Evolutionary conservation across 768 basidiomycete genomes (phyloP).

Genomic region (Boletellus sp.): DNA sequence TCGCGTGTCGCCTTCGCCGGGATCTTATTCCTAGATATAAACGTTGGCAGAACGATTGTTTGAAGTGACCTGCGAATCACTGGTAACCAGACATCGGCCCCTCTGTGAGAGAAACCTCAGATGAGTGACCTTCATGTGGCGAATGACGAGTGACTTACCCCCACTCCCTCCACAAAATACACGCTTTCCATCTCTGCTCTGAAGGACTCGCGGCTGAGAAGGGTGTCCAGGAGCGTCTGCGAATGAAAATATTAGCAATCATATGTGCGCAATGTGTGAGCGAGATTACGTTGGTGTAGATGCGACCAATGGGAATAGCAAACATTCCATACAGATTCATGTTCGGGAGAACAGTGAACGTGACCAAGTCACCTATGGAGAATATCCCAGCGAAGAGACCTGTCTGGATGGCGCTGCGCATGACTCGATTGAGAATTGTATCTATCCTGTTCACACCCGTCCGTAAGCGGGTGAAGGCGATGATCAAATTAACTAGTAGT

Average conservation of each 20-base stretch:
- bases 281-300: conserved; percentile 41
- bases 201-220: conserved; percentile 8
- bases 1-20: too few relatives aligned
- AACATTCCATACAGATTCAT: conserved; percentile 38
- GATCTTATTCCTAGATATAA: too few relatives aligned
- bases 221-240: conserved; percentile 2
- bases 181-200: background rate
- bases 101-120: too few relatives aligned
- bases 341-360: conserved; percentile 25
- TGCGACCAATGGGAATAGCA: conserved; percentile 38
- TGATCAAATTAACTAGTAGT: conserved; percentile 18
- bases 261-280: too few relatives aligned
- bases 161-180: background rate
- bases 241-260: background rate
- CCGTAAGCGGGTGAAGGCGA: conserved; percentile 38
- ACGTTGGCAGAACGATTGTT: too few relatives aligned
- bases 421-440: conserved; percentile 49
- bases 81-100: too few relatives aligned
- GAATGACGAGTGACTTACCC: background rate
- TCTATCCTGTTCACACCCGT: conserved; percentile 56
- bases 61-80: too few relatives aligned
- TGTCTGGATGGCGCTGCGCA: conserved; percentile 52
- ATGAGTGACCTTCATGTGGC: too few relatives aligned
- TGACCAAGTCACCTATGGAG: conserved; percentile 45
- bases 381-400: conserved; percentile 50